Base-by-base conservation (phyloP, 2,329 filamentous ascomycete genomes). In the Claviceps maximensis region DNA sequence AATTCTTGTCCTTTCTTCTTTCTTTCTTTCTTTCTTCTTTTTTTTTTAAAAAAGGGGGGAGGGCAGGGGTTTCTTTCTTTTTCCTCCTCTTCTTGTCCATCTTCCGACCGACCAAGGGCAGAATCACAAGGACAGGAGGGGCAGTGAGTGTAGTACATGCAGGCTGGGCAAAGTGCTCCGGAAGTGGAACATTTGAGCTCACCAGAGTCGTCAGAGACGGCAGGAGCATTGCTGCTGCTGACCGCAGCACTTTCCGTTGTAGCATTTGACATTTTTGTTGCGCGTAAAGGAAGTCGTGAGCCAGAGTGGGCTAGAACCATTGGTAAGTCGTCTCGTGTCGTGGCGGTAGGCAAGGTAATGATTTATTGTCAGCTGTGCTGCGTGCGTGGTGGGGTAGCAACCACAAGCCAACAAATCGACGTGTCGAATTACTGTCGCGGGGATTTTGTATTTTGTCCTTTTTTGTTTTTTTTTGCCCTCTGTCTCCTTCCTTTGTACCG, bases 251-350 rank as follows among this genome's bases (percentile, higher is more conserved):
- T 62, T 52, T 65, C 58, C 38, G 63, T 55, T 42, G 67, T 55
- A 51, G 65, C 56, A 60, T 66, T 68, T 57, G 69, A 67, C 69
- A 71, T 64, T 52, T 62, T 64, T 52, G 68, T 59, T 51, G 62
- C 62, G 48, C 48, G 46, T 33, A 64, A 66, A 55, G 69, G 65
- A 55, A 66, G 61, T 62, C 68, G 62, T 56, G 62, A 60, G 54
- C 63, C 67, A 56, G 66, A 66, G 58, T 71, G 67, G 60, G 69
- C 69, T 63, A 70, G 67, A 31, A 69, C 67, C 69, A 71, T 69
- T 69, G 63, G 61, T 65, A 52, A 45, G 38, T 17, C 44, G 33
- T 25, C 23, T 27, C 27, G 36, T 19, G 10, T 50, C 47, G 47
- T 42, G 36, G 23, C 15, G 31, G 33, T 42, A 27, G 36, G 15